phyloP scores from a whole-genome alignment of 176 grass and related monocot species.

The Musa troglodytarum region DNA sequence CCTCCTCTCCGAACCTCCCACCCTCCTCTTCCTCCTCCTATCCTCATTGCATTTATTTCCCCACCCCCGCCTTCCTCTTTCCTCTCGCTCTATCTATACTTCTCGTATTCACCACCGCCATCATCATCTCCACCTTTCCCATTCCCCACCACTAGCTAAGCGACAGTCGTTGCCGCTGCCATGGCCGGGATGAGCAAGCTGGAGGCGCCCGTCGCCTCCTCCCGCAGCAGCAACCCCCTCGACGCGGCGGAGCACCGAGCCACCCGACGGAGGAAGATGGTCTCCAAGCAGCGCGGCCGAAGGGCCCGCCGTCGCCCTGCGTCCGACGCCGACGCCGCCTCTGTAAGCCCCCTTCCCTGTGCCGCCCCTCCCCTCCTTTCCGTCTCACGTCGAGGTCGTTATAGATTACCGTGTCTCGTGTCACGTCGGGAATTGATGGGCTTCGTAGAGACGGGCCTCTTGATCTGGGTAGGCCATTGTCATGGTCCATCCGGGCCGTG shows the following conservation, averaged over 20 bases:
- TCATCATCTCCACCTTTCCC: background rate
- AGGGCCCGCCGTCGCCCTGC: slow-evolving; percentile 1
- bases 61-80: background rate
- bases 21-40: slow-evolving; percentile 12
- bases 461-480: too few species aligned
- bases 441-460: background rate
- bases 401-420: too few species aligned
- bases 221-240: background rate
- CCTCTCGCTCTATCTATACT: background rate
- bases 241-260: slow-evolving; percentile 13
- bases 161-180: background rate
- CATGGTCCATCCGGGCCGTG: too few species aligned
- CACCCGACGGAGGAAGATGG: slow-evolving; percentile 13
- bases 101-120: slow-evolving; percentile 2
- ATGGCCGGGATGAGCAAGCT: slow-evolving; percentile 11
- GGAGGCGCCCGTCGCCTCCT: background rate
- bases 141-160: background rate
- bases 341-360: background rate
- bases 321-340: background rate
- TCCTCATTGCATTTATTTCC: background rate
- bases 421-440: background rate
- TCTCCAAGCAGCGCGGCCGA: slow-evolving; percentile 8
- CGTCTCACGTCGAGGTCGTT: background rate
- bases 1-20: background rate
- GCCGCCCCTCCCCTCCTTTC: background rate